Evolutionary conservation across 1,284 basidiomycete species (phyloP).

Genomic region (Ustilago trichophora): DNA sequence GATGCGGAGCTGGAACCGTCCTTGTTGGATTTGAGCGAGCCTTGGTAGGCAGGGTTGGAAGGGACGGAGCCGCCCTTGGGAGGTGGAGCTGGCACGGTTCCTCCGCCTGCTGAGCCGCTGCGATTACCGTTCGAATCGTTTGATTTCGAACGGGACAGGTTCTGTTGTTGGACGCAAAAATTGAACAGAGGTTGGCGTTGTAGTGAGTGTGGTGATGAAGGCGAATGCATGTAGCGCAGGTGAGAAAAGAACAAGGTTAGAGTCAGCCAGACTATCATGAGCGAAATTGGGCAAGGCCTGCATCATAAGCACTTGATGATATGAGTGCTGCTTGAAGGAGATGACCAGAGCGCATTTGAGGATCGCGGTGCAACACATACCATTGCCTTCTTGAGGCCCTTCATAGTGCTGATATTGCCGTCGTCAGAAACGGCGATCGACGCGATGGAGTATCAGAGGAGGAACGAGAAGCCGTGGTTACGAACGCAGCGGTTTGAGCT

Average conservation of each 20-base stretch:
- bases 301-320: no score
- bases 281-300: no score
- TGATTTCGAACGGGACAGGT: constrained; percentile 61
- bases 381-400: constrained; percentile 67
- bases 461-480: no score
- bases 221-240: no score
- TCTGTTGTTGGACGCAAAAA: constrained; percentile 29
- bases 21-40: constrained; percentile 52
- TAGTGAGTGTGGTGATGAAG: neutral
- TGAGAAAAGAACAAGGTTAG: neutral
- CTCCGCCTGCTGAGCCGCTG: constrained; percentile 43
- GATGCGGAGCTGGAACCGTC: constrained; percentile 45
- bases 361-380: constrained; percentile 43
- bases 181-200: neutral
- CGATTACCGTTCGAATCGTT: constrained; percentile 57
- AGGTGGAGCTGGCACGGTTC: constrained; percentile 50
- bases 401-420: constrained; percentile 50
- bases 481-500: neutral
- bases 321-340: no score
- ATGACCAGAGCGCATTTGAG: neutral
- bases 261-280: neutral
- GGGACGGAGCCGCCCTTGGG: constrained; percentile 58
- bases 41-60: constrained; percentile 47
- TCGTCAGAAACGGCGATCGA: neutral
- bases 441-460: no score